phyloP scores from a whole-genome alignment of 2,329 filamentous ascomycete genomes.

The Hypoxylon sp. region DNA sequence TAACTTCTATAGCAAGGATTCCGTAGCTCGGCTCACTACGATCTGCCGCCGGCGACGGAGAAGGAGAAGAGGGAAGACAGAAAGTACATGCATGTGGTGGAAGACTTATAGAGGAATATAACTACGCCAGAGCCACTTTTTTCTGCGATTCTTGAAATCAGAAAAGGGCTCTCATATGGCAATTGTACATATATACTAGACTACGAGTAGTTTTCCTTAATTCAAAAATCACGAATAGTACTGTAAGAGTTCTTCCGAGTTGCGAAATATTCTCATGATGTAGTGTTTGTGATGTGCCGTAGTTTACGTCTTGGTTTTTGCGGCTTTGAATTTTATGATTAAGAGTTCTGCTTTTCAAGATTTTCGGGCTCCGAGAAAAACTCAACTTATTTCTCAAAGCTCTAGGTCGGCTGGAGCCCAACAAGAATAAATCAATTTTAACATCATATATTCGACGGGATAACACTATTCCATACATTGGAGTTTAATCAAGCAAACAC shows the following conservation, averaged over 20 bases:
- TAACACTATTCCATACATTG: neutral
- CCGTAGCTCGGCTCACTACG: conserved; percentile 89
- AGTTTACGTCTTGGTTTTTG: conserved; percentile 10
- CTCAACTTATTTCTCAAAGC: conserved; percentile 3
- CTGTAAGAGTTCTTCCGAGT: conserved; percentile 9
- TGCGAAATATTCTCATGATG: conserved; percentile 7
- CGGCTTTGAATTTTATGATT: conserved; percentile 1
- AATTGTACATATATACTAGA: conserved; percentile 59
- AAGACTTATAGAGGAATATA: conserved; percentile 76
- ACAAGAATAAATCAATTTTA: neutral
- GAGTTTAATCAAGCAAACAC: conserved; percentile 6
- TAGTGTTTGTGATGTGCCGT: conserved; percentile 14
- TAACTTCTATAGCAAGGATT: conserved; percentile 79
- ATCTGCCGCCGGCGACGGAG: conserved; percentile 94
- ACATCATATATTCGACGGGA: neutral
- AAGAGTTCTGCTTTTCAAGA: conserved; percentile 12
- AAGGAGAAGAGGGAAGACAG: conserved; percentile 94
- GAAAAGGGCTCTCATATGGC: conserved; percentile 43
- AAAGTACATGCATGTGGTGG: conserved; percentile 95
- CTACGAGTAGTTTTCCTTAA: conserved; percentile 48
- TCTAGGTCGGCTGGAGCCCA: conserved; percentile 4
- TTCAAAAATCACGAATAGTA: conserved; percentile 37
- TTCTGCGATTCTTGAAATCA: conserved; percentile 25
- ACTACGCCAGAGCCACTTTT: conserved; percentile 41
- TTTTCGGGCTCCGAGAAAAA: conserved; percentile 29